phyloP scores from a whole-genome alignment of 805 yeast species.

The Wickerhamomyces kurtzmanii region DNA sequence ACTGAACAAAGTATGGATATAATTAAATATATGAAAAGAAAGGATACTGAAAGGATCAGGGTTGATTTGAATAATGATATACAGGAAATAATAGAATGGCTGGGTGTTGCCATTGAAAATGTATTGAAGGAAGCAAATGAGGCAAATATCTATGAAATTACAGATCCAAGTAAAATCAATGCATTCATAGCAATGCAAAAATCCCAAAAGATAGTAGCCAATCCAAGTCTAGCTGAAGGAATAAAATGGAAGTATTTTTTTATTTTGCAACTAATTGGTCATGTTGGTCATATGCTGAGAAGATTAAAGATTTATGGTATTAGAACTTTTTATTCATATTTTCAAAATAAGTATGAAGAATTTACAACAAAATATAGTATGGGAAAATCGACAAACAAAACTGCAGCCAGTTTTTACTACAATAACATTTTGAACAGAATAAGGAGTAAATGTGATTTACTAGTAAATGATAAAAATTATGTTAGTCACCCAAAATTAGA shows the following conservation, averaged over 20 bases:
- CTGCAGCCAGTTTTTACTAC: constrained; percentile 52
- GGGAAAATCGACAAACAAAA: constrained; percentile 55
- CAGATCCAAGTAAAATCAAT: constrained; percentile 60
- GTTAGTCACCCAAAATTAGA: constrained; percentile 70
- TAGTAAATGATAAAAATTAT: constrained; percentile 26
- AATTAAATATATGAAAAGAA: constrained; percentile 63
- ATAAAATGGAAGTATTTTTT: constrained; percentile 64
- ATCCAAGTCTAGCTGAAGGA: constrained; percentile 53
- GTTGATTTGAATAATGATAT: constrained; percentile 49
- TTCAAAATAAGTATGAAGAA: constrained; percentile 46
- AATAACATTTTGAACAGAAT: constrained; percentile 36
- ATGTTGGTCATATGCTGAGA: constrained; percentile 63
- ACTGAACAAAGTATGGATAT: constrained; percentile 82
- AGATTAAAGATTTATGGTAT: constrained; percentile 78
- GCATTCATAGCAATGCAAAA: constrained; percentile 66
- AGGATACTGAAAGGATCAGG: constrained; percentile 48
- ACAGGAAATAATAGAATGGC: constrained; percentile 37
- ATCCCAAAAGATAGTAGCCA: constrained; percentile 43
- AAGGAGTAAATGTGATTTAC: constrained; percentile 31
- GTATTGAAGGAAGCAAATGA: constrained; percentile 53
- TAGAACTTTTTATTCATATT: constrained; percentile 61
- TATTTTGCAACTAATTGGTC: constrained; percentile 50
- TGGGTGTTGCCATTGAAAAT: constrained; percentile 63
- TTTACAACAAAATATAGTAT: constrained; percentile 46
- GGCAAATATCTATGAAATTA: constrained; percentile 49